Evolutionary conservation across 495 filamentous ascomycete species (phyloP), one percentile per base, ranked within the genome.

Genomic region (Hyaloscypha hepaticicola): DNA sequence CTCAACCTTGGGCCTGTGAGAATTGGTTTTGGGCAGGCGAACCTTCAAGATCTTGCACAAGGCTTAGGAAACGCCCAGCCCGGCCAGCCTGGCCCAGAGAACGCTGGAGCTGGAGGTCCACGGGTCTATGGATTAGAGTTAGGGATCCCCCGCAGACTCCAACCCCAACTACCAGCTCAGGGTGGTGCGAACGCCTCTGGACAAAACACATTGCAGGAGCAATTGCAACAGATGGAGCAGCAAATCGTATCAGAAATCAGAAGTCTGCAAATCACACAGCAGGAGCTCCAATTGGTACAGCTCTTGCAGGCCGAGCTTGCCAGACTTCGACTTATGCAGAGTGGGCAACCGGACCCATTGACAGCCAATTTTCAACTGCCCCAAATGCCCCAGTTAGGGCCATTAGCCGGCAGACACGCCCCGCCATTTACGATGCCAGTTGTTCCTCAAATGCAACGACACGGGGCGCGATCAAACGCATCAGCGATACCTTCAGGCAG

Each of bases 241-340:
- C 85, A 87, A 34, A 79, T 94, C 34, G 76, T 85, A 65, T 81
- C 87, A 66, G 89, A 93, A 69, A 82, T 89, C 25, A 77, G 78
- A 33, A 72, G 65, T 55, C 78, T 90, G 19, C 78, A 81, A 16
- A 61, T 82, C 41, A 80, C 81, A 16, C 77, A 82, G 19, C 79
- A 87, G 38, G 85, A 90, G 65, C 70, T 90, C 12, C 78, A 79
- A 34, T 67, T 79, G 48, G 78, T 88, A 24, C 77, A 81, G 12
- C 69, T 83, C n/a, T 74, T 89, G 55, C 84, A 89, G 66, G 75
- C 76, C 11, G 90, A 93, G 71, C 72, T 92, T 5, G 80, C 85
- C 14, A 77, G 83, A 48, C 76, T 93, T 60, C 84, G 86, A 56
- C 72, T 71, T 50, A 64, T 83, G 1, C 70, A 67, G 21, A 60